phyloP scores from a whole-genome alignment of 371 early-diverging fungal genomes.

The Rhizopus stolonifer region DNA sequence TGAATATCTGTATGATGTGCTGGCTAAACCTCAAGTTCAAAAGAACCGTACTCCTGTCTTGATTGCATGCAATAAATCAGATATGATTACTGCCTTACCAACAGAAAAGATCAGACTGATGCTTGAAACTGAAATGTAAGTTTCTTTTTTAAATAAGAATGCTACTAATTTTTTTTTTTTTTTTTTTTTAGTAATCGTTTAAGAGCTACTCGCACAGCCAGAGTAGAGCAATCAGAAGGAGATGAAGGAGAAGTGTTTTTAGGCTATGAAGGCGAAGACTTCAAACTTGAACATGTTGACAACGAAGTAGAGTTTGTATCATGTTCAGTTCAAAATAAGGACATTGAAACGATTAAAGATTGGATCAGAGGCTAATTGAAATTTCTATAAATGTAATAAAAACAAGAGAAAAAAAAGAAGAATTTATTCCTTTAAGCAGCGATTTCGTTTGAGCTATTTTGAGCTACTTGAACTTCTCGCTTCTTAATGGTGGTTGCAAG shows the following conservation, averaged over 20 bases:
- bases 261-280: constrained; percentile 79
- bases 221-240: constrained; percentile 61
- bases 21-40: constrained; percentile 61
- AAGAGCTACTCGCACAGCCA: constrained; percentile 66
- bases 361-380: background rate
- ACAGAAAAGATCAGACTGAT: constrained; percentile 59
- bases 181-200: constrained; percentile 71
- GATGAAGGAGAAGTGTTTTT: constrained; percentile 65
- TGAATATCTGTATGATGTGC: constrained; percentile 77
- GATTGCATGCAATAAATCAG: constrained; percentile 84
- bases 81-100: constrained; percentile 69
- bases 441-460: constrained; percentile 19
- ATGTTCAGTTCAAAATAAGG: constrained; percentile 47
- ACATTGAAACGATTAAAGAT: constrained; percentile 16
- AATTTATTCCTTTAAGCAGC: constrained; percentile 11
- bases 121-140: constrained; percentile 80
- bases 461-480: constrained; percentile 50
- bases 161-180: too few relatives aligned
- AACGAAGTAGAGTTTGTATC: background rate
- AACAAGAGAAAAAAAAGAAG: constrained; percentile 1
- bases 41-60: constrained; percentile 61
- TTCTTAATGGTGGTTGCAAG: constrained; percentile 89
- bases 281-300: constrained; percentile 56
- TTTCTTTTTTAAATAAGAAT: too few relatives aligned
- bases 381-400: background rate